A percentile compares a stretch with the other conserved stretches of the same genome.
These are phyloP conservation scores for Prunella vulgaris DNA, from an alignment of 257 asterid genomes.

Conservation along the genomic window DNA sequence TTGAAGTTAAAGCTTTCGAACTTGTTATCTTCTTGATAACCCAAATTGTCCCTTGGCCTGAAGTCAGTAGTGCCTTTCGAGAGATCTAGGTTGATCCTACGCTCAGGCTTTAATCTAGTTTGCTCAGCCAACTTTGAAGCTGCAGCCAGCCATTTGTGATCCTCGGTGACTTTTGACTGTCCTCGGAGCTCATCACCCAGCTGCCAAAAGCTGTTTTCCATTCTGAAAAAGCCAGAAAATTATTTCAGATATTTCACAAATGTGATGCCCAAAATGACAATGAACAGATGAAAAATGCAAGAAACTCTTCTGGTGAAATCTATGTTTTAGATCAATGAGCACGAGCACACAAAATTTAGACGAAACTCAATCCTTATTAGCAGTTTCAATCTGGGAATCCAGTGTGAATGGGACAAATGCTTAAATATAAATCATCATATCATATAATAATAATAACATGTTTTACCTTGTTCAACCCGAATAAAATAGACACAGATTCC, in stretches of 20 bases:
- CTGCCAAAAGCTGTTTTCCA: constrained; percentile 92
- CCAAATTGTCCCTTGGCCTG: constrained; percentile 53
- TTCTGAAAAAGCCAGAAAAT: constrained; percentile 31
- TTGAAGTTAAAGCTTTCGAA: constrained; percentile 66
- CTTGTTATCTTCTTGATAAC: constrained; percentile 73
- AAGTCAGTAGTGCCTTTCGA: constrained; percentile 58
- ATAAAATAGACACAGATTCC: neutral
- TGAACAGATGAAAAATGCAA: neutral
- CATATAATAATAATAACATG: neutral
- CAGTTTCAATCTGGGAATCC: neutral
- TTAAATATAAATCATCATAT: neutral
- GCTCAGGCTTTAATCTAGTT: constrained; percentile 66
- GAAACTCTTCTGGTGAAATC: neutral
- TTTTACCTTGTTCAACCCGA: neutral
- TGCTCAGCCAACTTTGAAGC: constrained; percentile 88
- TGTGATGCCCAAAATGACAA: neutral
- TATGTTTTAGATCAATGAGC: neutral
- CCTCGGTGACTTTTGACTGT: constrained; percentile 75
- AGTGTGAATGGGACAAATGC: neutral
- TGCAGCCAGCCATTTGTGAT: constrained; percentile 79
- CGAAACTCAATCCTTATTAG: neutral
- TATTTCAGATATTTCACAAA: constrained; percentile 11
- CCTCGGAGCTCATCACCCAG: constrained; percentile 94
- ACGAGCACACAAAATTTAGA: neutral
- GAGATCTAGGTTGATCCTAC: constrained; percentile 77